Conservation (phyloP, 1,284 basidiomycete species). For the Schizophyllum amplum region DNA sequence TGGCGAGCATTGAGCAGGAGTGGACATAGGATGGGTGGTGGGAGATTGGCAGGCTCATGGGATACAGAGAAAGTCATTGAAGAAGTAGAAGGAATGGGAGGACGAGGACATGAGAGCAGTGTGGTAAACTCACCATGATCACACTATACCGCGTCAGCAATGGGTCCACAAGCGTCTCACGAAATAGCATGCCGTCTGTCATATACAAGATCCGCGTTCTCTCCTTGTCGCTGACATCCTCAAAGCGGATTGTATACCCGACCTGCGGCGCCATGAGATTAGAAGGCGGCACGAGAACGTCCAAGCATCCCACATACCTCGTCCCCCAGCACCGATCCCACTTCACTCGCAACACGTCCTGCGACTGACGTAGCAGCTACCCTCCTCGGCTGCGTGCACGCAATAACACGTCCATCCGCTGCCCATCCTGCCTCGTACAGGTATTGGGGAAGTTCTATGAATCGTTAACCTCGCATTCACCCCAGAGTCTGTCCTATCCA, state of each 20-base stretch:
- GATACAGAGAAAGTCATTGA: too few relatives aligned
- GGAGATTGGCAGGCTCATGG: too few relatives aligned
- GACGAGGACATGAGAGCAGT: neutral
- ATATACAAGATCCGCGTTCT: constrained; percentile 91
- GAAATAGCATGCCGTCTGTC: constrained; percentile 97
- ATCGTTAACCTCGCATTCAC: constrained; percentile 12
- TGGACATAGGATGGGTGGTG: too few relatives aligned
- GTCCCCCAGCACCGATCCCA: constrained; percentile 82
- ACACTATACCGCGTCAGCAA: constrained; percentile 87
- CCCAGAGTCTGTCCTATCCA: constrained; percentile 12
- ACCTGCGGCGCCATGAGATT: constrained; percentile 42
- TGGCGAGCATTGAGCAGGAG: too few relatives aligned
- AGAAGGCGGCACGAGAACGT: neutral
- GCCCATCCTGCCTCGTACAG: constrained; percentile 90
- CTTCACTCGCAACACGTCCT: constrained; percentile 81
- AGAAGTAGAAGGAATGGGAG: too few relatives aligned
- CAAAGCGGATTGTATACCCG: constrained; percentile 96
- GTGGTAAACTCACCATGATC: constrained; percentile 67
- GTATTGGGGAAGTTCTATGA: constrained; percentile 87
- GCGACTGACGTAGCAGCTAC: constrained; percentile 96
- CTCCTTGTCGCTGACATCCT: constrained; percentile 80
- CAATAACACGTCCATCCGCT: constrained; percentile 66
- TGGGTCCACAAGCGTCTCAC: constrained; percentile 88
- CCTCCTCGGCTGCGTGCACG: constrained; percentile 90
- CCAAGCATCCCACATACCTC: constrained; percentile 53